phyloP scores from a whole-genome alignment of 495 filamentous ascomycete genomes.

The Lichina pygmaea region DNA sequence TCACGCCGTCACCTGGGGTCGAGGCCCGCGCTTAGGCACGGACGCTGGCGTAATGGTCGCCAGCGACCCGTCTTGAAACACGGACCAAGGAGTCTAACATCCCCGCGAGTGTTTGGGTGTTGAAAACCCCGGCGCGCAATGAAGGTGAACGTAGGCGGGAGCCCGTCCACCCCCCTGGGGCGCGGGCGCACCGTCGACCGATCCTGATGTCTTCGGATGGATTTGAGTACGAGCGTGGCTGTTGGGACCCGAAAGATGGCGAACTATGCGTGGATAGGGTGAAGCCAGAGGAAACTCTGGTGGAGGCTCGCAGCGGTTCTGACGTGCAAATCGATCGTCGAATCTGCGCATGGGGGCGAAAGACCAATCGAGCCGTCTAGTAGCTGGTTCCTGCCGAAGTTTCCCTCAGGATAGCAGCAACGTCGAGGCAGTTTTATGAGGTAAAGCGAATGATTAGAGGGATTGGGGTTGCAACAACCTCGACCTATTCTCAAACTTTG shows the following conservation, averaged over 20 bases:
- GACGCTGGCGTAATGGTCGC: constrained; percentile 36
- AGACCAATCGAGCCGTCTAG: constrained; percentile 37
- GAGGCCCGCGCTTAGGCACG: constrained; percentile 26
- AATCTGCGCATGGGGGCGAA: constrained; percentile 18
- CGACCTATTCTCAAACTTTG: constrained; percentile 57
- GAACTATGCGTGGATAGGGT: constrained; percentile 46
- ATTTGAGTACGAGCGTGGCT: constrained; percentile 54
- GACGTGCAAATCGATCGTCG: constrained; percentile 50
- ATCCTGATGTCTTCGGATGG: constrained; percentile 49
- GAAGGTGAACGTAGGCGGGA: constrained; percentile 42
- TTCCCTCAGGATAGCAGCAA: constrained; percentile 54
- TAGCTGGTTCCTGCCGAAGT: constrained; percentile 46
- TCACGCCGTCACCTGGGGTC: constrained; percentile 21
- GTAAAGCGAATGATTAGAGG: constrained; percentile 60
- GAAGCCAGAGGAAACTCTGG: constrained; percentile 55
- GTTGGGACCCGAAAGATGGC: constrained; percentile 45
- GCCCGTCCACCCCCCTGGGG: too few relatives aligned
- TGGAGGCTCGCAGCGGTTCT: constrained; percentile 47
- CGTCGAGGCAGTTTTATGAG: constrained; percentile 43
- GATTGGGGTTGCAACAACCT: constrained; percentile 44
- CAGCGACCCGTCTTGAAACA: constrained; percentile 43
- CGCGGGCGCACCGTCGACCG: constrained; percentile 41
- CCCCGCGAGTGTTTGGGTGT: constrained; percentile 42
- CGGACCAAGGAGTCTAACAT: constrained; percentile 49
- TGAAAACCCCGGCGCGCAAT: constrained; percentile 36